A percentile compares a stretch with the other conserved stretches of the same genome.
Conservation (phyloP, 441 rosid species). For the Macaranga tanarius region DNA sequence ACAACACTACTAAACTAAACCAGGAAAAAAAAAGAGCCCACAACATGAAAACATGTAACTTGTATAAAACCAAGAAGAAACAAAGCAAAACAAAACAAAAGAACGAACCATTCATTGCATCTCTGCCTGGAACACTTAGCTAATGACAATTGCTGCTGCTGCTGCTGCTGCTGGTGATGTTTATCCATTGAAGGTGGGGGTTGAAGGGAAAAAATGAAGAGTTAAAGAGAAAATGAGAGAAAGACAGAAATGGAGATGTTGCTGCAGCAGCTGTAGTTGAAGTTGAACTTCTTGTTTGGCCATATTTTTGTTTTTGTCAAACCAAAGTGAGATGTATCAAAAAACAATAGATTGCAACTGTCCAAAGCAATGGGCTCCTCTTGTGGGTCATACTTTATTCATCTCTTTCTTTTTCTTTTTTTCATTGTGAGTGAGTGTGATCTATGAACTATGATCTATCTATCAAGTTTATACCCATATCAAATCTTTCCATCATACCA, state of each 20-base stretch:
- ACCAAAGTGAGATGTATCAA: conserved; percentile 32
- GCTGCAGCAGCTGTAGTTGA: conserved; percentile 16
- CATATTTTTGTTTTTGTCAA: conserved; percentile 38
- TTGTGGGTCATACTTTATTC: conserved; percentile 45
- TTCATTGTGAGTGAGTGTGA: too few relatives aligned
- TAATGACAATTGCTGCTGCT: conserved; percentile 60
- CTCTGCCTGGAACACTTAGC: conserved; percentile 80
- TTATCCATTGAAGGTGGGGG: conserved; percentile 58
- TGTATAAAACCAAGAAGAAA: neutral
- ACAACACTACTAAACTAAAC: neutral
- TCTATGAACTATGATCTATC: too few relatives aligned
- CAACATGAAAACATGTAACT: neutral
- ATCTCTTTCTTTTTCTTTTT: neutral
- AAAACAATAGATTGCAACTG: conserved; percentile 43
- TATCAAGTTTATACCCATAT: neutral
- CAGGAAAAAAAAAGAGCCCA: neutral
- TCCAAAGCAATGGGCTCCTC: conserved; percentile 39
- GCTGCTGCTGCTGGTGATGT: conserved; percentile 31
- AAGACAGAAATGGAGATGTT: conserved; percentile 37
- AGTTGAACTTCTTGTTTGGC: conserved; percentile 34
- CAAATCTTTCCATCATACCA: conserved; percentile 8
- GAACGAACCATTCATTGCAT: conserved; percentile 81
- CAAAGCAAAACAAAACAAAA: neutral
- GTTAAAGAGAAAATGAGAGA: conserved; percentile 23
- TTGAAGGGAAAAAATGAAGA: conserved; percentile 22